Evolutionary conservation across 2,329 filamentous ascomycete species (phyloP), one percentile per base, ranked within the genome.

Genomic region (Talaromyces amestolkiae): DNA sequence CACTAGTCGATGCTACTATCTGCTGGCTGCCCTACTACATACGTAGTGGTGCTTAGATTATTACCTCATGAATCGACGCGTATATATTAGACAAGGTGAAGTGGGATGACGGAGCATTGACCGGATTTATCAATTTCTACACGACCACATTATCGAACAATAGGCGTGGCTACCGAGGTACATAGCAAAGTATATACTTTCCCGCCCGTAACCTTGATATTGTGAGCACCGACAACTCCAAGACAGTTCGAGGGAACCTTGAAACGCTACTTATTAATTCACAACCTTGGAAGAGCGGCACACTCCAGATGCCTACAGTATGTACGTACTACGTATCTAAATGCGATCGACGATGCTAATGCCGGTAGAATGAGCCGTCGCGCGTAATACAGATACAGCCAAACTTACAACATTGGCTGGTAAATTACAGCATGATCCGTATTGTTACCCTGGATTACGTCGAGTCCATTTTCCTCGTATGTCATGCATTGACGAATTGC

Each of bases 1-100:
- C 56, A 41, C 56, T 59, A 59, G 56, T 33, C 49, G 49, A 53
- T 53, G 49, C 5, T 33, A 53, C 49, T 53, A 43, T 53, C 49
- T 53, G 49, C 24, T 53, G 49, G 49, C 49, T 22, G 43, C 19
- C 43, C 43, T 58, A 39, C 35, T 53, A 10, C 49, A 27, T 33
- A n/a, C 49, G 49, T 33, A 31, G 49, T 31, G 27, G 49, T n/a
- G n/a, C 47, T 33, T 33, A 10, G 47, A 31, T 17, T 51, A 27
- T 51, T 51, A 11, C 47, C 47, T 51, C 19, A 22, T 47, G n/a
- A 24, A 24, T 22, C 45, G 45, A 15, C 22, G 19, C 19, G 43
- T 10, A 9, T 19, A 47, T 13, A 19, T 19, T 22, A 3, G 27
- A 45, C 3, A n/a, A 8, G 19, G 41, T 19, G 5, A 47, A 24